Evolutionary conservation across 306 rosid genomes (phyloP), one percentile per base, ranked within the genome.

Genomic region (Ziziphus jujuba): DNA sequence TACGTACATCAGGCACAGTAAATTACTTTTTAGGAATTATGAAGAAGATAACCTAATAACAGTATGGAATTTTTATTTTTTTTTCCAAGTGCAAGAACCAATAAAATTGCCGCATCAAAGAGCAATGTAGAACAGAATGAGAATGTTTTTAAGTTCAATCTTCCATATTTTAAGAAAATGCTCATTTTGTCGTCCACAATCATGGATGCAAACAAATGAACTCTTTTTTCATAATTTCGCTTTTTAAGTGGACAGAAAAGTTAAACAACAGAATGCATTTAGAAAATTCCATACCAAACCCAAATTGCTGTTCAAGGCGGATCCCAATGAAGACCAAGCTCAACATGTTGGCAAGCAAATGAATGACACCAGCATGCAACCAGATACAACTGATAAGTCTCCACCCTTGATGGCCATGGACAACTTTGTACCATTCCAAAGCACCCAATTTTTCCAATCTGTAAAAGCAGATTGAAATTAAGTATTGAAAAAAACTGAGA

Each of bases 321-420:
- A 82, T 79, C 20, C 87, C 87, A 19, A 82, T 82, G 50, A 82
- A 62, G 65, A 75, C 59, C 74, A 82, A 61, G 75, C 87, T 82
- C 69, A 82, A 61, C 87, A 82, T 78, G 75, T 82, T 82, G 3
- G 77, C 84, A 45, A 82, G 79, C 67, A 82, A 52, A 75, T 82
- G 87, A 49, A 82, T 78, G 74, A 82, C 77, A 57, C 87, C 87
- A 13, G 87, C 87, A 6, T 82, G 87, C 57, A 82, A 72, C 87
- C 84, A 82, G 11, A 82, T 71, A 22, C 81, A 82, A 23, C 81
- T 61, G 61, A 82, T 0, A 58, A 82, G 87, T 33, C 87, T 79
- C 87, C 87, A 82, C 28, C 76, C 81, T 75, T 82, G 67, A 48
- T 75, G 59, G 56, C 75, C 62, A 55, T 65, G 61, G 4, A 82